Evolutionary conservation across 257 asterid species (phyloP).

Genomic region (Lantana camara): DNA sequence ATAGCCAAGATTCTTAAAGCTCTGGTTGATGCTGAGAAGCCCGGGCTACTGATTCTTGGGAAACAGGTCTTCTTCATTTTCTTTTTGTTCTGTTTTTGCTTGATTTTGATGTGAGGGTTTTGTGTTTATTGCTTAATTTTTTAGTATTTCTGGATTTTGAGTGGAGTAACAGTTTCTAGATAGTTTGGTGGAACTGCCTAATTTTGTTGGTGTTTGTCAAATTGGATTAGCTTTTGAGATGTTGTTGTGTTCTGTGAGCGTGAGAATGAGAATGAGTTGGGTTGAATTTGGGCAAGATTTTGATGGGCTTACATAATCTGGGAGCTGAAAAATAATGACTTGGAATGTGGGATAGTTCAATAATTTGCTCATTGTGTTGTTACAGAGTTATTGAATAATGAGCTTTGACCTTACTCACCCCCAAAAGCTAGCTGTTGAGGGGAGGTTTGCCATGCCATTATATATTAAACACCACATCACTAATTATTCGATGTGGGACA

Average conservation of each 20-base stretch:
- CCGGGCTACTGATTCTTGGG: slow-evolving; percentile 84
- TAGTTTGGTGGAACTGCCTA: no score
- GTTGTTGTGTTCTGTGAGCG: not conserved
- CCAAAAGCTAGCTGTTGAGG: no score
- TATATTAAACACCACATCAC: no score
- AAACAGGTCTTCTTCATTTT: slow-evolving; percentile 58
- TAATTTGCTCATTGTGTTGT: not conserved
- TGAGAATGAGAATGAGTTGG: not conserved
- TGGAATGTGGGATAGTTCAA: not conserved
- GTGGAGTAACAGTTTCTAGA: no score
- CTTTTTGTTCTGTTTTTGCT: not conserved
- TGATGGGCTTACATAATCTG: not conserved
- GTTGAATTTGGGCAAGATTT: not conserved
- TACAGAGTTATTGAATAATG: not conserved
- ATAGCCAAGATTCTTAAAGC: slow-evolving; percentile 90
- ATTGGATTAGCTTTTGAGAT: no score
- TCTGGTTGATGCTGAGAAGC: slow-evolving; percentile 80
- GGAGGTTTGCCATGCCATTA: no score
- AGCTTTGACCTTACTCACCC: no score
- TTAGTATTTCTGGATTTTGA: no score
- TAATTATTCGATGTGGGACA: no score
- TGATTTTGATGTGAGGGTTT: no score
- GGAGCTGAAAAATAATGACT: not conserved
- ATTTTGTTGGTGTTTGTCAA: no score
- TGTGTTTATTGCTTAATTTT: no score